Conservation (phyloP, 306 rosid genomes). For the Fagus sylvatica region DNA sequence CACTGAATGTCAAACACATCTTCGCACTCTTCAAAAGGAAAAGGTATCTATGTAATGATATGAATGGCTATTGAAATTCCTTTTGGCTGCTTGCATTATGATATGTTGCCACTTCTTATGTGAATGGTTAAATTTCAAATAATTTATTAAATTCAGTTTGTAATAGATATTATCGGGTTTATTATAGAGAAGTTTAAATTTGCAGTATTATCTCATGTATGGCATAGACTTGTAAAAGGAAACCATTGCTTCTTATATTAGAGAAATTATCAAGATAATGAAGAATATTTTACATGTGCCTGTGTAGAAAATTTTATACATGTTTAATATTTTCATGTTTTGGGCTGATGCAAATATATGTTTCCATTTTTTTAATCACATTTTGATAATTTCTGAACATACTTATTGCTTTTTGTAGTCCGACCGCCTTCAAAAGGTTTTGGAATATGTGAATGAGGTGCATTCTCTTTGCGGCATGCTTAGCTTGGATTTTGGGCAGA, state of each 20-base stretch:
- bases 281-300: not conserved
- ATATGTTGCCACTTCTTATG: slow-evolving; percentile 2
- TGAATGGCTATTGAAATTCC: slow-evolving; percentile 8
- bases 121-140: not conserved
- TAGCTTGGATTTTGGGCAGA: slow-evolving; percentile 83
- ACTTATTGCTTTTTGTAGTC: slow-evolving; percentile 50
- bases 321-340: not conserved
- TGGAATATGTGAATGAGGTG: slow-evolving; percentile 86
- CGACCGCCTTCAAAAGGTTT: slow-evolving; percentile 85
- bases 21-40: slow-evolving; percentile 80
- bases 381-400: not conserved
- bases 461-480: slow-evolving; percentile 87
- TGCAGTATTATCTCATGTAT: not conserved
- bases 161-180: no score
- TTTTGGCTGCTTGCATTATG: slow-evolving; percentile 11
- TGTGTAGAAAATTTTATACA: not conserved
- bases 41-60: slow-evolving; percentile 53
- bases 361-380: not conserved
- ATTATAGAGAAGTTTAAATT: not conserved
- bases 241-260: not conserved
- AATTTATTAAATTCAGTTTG: not conserved
- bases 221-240: not conserved
- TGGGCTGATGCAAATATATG: not conserved
- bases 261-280: not conserved
- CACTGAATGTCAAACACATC: slow-evolving; percentile 76